A percentile compares a stretch with the other conserved stretches of the same genome.
phyloP scores from a whole-genome alignment of 352 stramenopile species.

The Pythium oligandrum region DNA sequence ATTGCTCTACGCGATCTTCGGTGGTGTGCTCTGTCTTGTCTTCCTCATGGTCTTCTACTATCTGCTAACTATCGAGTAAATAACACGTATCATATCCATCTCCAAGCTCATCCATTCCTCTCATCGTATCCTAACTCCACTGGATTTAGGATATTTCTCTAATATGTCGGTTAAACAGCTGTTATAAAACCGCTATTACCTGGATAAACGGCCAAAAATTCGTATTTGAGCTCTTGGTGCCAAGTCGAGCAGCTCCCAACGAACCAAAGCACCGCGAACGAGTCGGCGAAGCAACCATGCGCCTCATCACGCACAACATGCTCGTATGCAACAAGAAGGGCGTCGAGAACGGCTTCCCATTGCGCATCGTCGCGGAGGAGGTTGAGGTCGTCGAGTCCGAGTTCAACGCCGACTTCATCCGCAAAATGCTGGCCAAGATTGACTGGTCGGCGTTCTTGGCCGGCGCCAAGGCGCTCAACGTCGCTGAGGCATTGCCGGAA shows the following conservation, averaged over 20 bases:
- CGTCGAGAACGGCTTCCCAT: conserved; percentile 89
- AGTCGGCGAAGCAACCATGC: conserved; percentile 37
- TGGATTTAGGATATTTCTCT: too few relatives aligned
- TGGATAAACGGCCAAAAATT: too few relatives aligned
- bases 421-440: conserved; percentile 88
- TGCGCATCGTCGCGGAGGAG: conserved; percentile 80
- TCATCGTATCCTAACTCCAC: too few relatives aligned
- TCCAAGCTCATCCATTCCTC: too few relatives aligned
- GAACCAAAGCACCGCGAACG: too few relatives aligned
- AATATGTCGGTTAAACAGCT: too few relatives aligned
- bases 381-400: conserved; percentile 81
- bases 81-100: too few relatives aligned
- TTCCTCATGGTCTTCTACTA: conserved; percentile 74
- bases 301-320: conserved; percentile 94
- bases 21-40: conserved; percentile 58
- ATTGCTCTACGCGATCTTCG: conserved; percentile 72
- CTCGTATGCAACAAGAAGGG: conserved; percentile 93
- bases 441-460: conserved; percentile 86
- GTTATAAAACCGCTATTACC: too few relatives aligned
- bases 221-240: too few relatives aligned
- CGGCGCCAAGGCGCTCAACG: conserved; percentile 65
- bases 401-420: conserved; percentile 79
- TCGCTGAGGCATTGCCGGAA: conserved; percentile 68
- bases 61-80: conserved; percentile 21
- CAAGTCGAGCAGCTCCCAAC: too few relatives aligned